Evolutionary conservation across 495 filamentous ascomycete genomes (phyloP), one percentile per base, ranked within the genome.

Genomic region (Lasiosphaeris hirsuta): DNA sequence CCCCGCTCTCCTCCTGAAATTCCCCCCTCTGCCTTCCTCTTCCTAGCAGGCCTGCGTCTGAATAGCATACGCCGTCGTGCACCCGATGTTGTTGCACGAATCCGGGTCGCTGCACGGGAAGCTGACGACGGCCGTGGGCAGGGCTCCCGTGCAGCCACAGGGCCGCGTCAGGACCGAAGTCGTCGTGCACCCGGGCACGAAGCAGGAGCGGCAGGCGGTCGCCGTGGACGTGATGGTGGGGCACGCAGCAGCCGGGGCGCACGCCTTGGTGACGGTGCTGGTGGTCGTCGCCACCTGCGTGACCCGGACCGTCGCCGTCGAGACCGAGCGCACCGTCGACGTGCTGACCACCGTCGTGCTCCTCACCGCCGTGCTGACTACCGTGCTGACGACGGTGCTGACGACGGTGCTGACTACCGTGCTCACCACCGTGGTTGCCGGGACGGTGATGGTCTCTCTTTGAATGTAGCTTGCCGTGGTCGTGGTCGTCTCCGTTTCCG

Each of bases 121-220:
- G 38, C 61, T 63, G 3, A 67, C 59, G 0, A 58, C 57, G 1
- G 41, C 37, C 0, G 65, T 70, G 30, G 68, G 63, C 51, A 70
- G 54, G 1, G 60, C 55, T 33, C 44, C 62, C 7, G 43, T 40
- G 47, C 68, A 70, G 8, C 66, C 63, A 39, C 63, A 66, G 0
- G 68, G 61, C 41, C 51, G 35, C 0, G 65, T 64, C 7, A 69
- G 55, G 3, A 56, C 56, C 17, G 19, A 13, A 11, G 65, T 69
- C n/a, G 54, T 59, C 35, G 68, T 67, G 66, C 65, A 69, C 45
- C 58, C 56, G 13, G 68, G 68, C 14, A 69, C 56, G 13, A 69
- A 48, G 63, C 65, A 70, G 14, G 52, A 46, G 9, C 38, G 19
- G 63, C 66, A 70, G 2, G 68, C 68, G 1, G 66, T 70, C 0